phyloP scores from a whole-genome alignment of 495 filamentous ascomycete genomes.

The Clohesyomyces aquaticus region DNA sequence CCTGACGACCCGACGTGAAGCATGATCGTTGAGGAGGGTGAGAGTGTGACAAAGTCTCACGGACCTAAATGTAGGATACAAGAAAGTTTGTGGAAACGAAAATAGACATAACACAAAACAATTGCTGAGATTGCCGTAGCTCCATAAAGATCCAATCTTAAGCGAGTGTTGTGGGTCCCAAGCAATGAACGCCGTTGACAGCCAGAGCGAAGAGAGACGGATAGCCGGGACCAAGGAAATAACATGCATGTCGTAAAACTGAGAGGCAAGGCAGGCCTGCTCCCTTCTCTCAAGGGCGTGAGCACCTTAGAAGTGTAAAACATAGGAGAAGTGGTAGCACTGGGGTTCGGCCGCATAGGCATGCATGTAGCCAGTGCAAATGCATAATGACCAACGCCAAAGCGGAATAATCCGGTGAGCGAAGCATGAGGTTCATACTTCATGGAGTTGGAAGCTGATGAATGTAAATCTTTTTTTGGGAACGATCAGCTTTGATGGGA shows the following conservation, averaged over 20 bases:
- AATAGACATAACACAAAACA: slow-evolving; percentile 2
- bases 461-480: not conserved
- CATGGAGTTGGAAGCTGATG: not conserved
- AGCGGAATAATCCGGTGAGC: not conserved
- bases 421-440: not conserved
- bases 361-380: not conserved
- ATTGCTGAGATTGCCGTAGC: not conserved
- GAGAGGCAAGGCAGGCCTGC: slow-evolving; percentile 37
- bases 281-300: slow-evolving; percentile 35
- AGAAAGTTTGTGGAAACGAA: slow-evolving; percentile 25
- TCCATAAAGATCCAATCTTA: slow-evolving; percentile 16
- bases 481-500: not conserved
- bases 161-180: slow-evolving; percentile 15
- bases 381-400: not conserved
- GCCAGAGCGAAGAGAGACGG: slow-evolving; percentile 31
- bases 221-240: slow-evolving; percentile 15
- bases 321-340: slow-evolving; percentile 6
- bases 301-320: slow-evolving; percentile 19
- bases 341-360: not conserved
- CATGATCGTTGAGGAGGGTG: not conserved
- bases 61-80: slow-evolving; percentile 35
- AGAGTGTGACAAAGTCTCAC: not conserved
- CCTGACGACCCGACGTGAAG: not conserved
- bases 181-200: slow-evolving; percentile 17
- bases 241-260: slow-evolving; percentile 33